These are phyloP conservation scores for Paraphoma sp. DNA, from an alignment of 2,329 filamentous ascomycete species.

Conservation along the genomic window DNA sequence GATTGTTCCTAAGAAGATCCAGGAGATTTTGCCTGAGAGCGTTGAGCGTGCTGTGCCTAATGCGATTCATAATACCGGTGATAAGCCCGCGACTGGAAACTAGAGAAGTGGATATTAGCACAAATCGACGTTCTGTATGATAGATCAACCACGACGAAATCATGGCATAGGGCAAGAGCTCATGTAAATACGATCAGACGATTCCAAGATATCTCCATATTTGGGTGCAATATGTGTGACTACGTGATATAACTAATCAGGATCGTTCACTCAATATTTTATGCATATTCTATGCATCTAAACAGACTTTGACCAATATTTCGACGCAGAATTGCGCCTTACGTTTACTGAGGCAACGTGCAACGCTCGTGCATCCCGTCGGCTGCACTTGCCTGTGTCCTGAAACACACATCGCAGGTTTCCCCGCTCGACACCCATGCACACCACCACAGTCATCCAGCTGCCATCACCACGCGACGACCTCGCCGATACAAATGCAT, in stretches of 20 bases:
- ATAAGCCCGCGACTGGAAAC: constrained; percentile 13
- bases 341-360: no score
- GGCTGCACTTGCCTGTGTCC: not conserved
- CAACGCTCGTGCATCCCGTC: not conserved
- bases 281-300: no score
- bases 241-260: no score
- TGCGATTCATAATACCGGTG: constrained; percentile 51
- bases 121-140: not conserved
- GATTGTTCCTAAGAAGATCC: constrained; percentile 52
- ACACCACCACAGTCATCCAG: not conserved
- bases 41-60: constrained; percentile 54
- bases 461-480: not conserved
- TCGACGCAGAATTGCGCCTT: no score
- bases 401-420: not conserved
- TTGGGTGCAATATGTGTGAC: no score
- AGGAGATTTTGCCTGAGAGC: constrained; percentile 54
- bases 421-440: no score
- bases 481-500: no score
- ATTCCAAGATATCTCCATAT: no score
- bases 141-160: not conserved
- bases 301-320: no score
- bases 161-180: not conserved
- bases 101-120: not conserved
- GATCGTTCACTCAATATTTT: no score
- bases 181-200: not conserved